Base-by-base conservation (phyloP, 2,329 filamentous ascomycete genomes). In the Trichoderma guizhouense region DNA sequence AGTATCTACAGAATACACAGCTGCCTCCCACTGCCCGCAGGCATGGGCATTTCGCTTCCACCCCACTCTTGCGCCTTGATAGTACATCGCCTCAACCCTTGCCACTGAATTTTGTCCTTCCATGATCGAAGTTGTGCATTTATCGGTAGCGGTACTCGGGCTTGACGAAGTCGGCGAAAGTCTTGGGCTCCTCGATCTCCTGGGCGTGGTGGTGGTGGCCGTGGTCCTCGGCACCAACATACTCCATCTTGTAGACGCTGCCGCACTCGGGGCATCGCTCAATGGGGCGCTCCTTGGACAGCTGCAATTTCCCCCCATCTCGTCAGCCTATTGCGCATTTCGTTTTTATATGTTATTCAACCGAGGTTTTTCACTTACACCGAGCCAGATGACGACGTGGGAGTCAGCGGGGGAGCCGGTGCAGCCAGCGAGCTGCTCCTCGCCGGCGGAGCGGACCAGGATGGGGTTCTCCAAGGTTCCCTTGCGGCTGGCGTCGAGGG, bases 251-350 rank as follows among this genome's bases (percentile, higher is more conserved):
- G 88, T 97, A 95, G 77, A 96, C 93, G 83, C 91, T 93, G 77
- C 96, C 96, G 86, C 96, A 99, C 88, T 99, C 96, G 80, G 91
- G 91, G 91, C 96, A 99, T 83, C 96, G 94, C 87, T 97, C 93
- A 78, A 97, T 84, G 72, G 96, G 96, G 82, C 96, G 94, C 72
- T 96, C 91, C 81, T 93, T 93, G 82, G 93, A 92, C 80, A 97
- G 89, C 93, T 96, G 72, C 51, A 60, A 12, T 12, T 57, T 26
- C 21, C 30, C 14, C 12, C 15, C 11, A 9, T 14, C 55, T 14
- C 21, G 66, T 75, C 61, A 72, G 70, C 21, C 6, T 18, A 9
- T 26, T 53, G n/a, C n/a, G 47, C 11, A 21, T 53, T 24, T 7
- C 7, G 5, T 11, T 21, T 47, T 21, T 14, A 0, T 24, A 5